phyloP scores from a whole-genome alignment of 371 early-diverging fungal genomes.

The Dinochytrium kinnereticum region DNA sequence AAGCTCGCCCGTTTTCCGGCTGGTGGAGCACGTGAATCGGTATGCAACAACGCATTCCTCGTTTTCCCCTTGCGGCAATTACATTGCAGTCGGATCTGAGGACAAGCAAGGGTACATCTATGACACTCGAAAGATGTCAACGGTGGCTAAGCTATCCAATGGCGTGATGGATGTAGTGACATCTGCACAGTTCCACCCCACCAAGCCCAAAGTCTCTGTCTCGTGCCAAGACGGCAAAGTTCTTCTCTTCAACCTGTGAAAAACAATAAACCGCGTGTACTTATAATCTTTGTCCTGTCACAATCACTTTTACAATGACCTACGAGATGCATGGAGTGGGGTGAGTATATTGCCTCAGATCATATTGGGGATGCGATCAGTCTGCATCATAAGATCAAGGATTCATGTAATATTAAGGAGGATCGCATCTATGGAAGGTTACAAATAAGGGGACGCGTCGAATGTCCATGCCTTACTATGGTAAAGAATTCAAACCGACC shows the following conservation, averaged over 20 bases:
- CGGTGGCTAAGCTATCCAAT: background rate
- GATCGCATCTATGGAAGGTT: no score
- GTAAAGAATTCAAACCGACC: no score
- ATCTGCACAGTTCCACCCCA: conserved; percentile 10
- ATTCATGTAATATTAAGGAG: no score
- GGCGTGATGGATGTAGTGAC: conserved; percentile 13
- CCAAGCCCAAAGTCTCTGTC: background rate
- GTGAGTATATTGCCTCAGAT: no score
- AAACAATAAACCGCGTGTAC: no score
- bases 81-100: conserved; percentile 31
- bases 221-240: conserved; percentile 14
- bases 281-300: no score
- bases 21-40: conserved; percentile 31
- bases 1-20: background rate
- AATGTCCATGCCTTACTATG: no score
- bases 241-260: background rate
- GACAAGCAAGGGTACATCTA: conserved; percentile 26
- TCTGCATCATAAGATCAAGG: no score
- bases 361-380: no score
- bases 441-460: no score
- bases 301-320: no score
- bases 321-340: no score
- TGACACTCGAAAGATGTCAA: conserved; percentile 18
- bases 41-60: conserved; percentile 8
- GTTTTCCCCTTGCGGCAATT: conserved; percentile 26